Conservation (phyloP, 2,329 filamentous ascomycete genomes). For the Colletotrichum simmondsii region DNA sequence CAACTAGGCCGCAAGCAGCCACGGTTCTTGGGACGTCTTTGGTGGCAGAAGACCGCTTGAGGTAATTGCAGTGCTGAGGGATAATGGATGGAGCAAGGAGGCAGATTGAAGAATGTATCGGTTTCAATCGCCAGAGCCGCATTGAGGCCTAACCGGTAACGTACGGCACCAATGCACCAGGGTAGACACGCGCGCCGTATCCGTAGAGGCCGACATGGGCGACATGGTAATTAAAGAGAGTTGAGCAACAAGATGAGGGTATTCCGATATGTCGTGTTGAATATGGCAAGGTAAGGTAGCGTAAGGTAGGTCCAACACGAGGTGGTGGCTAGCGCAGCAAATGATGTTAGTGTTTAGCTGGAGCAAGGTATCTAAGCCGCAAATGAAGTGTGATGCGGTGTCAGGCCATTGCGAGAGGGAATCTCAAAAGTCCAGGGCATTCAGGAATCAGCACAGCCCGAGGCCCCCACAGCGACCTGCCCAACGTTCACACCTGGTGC, state of each 20-base stretch:
- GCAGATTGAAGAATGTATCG: constrained; percentile 1
- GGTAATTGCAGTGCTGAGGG: not conserved
- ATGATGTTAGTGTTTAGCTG: not conserved
- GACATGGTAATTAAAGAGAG: not conserved
- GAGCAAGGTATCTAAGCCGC: not conserved
- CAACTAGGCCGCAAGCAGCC: constrained; percentile 31
- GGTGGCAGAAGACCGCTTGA: constrained; percentile 7
- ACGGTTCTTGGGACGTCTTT: not conserved
- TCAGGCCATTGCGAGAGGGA: not conserved
- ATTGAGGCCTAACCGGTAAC: not conserved
- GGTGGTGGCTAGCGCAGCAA: not conserved
- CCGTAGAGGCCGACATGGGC: not conserved
- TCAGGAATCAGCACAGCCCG: not conserved
- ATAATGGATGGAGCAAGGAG: constrained; percentile 2
- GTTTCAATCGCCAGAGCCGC: not conserved
- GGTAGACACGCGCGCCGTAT: not conserved
- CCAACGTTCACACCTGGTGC: constrained; percentile 7
- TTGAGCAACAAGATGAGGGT: not conserved
- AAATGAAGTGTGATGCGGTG: not conserved
- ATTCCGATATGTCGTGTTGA: not conserved
- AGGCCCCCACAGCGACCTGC: not conserved
- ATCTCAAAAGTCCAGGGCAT: not conserved
- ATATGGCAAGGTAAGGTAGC: not conserved
- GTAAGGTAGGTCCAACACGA: not conserved
- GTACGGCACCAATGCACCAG: not conserved